These are phyloP conservation scores for Triticum monococcum DNA, from an alignment of 176 grass and related monocot genomes.

Conservation along the genomic window DNA sequence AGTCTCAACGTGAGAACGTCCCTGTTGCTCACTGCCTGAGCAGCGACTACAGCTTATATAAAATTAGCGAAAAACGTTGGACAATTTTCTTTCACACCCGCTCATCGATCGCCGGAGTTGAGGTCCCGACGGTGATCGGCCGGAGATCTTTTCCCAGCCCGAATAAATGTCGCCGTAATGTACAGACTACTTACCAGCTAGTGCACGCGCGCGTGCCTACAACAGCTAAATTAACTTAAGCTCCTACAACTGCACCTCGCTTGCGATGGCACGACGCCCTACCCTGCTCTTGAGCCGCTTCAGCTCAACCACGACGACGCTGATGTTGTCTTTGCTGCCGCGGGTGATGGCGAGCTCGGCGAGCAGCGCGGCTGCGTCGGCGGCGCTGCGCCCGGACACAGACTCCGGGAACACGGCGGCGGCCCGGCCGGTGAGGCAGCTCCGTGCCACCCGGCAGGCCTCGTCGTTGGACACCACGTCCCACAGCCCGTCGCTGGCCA, in stretches of 20 bases:
- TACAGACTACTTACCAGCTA: neutral
- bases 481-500: constrained; percentile 79
- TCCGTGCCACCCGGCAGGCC: constrained; percentile 52
- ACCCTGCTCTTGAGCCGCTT: constrained; percentile 5
- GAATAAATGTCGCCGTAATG: constrained; percentile 5
- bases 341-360: constrained; percentile 55
- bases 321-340: constrained; percentile 78
- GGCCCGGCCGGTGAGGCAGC: constrained; percentile 46
- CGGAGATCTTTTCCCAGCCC: neutral
- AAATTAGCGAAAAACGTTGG: neutral
- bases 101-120: neutral
- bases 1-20: neutral
- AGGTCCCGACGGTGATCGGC: neutral
- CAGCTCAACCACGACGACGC: constrained; percentile 72
- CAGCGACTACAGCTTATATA: neutral
- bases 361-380: constrained; percentile 60
- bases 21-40: neutral
- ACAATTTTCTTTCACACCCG: neutral
- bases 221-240: neutral
- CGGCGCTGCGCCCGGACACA: constrained; percentile 27
- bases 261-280: neutral
- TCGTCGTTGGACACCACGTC: constrained; percentile 70
- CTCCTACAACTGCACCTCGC: neutral
- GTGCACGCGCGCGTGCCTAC: neutral
- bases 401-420: constrained; percentile 33